Base-by-base conservation (phyloP, 2,329 filamentous ascomycete genomes). In the Sporothrix dimorphospora region DNA sequence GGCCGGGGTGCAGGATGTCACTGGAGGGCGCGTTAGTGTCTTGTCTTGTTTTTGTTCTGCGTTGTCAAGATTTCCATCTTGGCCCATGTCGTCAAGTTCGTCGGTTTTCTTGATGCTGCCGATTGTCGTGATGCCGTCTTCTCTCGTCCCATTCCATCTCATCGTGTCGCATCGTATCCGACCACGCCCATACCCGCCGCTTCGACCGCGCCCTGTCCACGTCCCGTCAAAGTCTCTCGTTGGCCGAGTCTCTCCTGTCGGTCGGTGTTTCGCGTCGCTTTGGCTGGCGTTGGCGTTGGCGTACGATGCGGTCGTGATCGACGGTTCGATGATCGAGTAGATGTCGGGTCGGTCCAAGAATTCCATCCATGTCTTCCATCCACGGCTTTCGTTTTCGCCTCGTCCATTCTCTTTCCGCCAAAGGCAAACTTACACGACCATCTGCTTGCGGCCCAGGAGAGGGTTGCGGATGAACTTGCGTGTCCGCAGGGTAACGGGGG, bases 381-480 rank as follows among this genome's bases (percentile, higher is more conserved):
- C 45, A 24, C 30, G 3, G 6, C 14, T 19, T 61, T 21, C 19
- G 14, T 30, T 47, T 59, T 45, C 69, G 5, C 2, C 9, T 45
- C 69, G 5, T 5, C 9, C 14, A 38, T 30, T 47, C 51, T 47
- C 30, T 9, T 21, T 24, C 30, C 34, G 2, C 30, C 45, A 27
- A 40, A 40, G 73, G 76, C 76, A 79, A 79, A 91, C 92, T 90
- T 94, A 98, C 95, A 98, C 93, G 87, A 98, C 95, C 94, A 98
- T 97, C 92, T 98, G 95, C 91, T 97, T 97, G 85, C 95, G 93
- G 85, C 92, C 94, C 84, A 99, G 92, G 83, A 99, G 94, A 85
- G 96, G 93, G 91, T 99, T 99, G 89, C 94, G 94, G 88, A 98
- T 97, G 93, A 99, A 99, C 90, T 98, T 98, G 93, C 96, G 95